A percentile compares a stretch with the other conserved stretches of the same genome.
Evolutionary conservation across 768 basidiomycete genomes (phyloP).

Genomic region (Rhodotorula diobovata): DNA sequence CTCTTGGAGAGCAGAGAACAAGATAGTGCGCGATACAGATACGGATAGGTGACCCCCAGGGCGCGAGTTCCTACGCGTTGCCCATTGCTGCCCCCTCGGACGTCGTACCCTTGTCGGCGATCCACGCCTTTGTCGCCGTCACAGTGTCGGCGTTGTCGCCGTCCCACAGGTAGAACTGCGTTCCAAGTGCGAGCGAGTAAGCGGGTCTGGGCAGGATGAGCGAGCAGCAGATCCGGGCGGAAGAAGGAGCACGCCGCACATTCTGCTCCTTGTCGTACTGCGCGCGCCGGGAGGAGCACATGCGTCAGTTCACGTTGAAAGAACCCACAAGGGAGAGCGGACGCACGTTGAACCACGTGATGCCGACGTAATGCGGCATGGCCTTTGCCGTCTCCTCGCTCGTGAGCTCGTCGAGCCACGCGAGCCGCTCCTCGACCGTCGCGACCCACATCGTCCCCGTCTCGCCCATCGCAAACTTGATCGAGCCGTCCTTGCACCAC

Average conservation of each 20-base stretch:
- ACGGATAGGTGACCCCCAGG: not conserved
- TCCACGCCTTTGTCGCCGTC: constrained; percentile 9
- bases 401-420: constrained; percentile 22
- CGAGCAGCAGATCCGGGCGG: not conserved
- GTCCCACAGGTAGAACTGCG: not conserved
- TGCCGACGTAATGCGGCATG: constrained; percentile 29
- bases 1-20: not conserved
- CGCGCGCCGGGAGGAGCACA: too few species aligned
- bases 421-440: constrained; percentile 16
- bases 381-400: constrained; percentile 6
- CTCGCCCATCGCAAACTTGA: constrained; percentile 42
- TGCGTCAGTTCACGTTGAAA: too few species aligned
- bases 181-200: not conserved
- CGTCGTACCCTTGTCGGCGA: not conserved
- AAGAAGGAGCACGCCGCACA: not conserved
- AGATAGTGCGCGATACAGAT: not conserved
- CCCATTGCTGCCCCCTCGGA: constrained; percentile 8
- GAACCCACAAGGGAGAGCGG: too few species aligned
- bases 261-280: constrained; percentile 18
- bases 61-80: not conserved
- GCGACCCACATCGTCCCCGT: constrained; percentile 17
- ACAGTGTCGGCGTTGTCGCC: not conserved
- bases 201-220: not conserved
- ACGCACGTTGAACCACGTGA: constrained; percentile 7
- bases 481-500: constrained; percentile 9